Conservation (phyloP, 768 basidiomycete species). For the Mycena vitilis region DNA sequence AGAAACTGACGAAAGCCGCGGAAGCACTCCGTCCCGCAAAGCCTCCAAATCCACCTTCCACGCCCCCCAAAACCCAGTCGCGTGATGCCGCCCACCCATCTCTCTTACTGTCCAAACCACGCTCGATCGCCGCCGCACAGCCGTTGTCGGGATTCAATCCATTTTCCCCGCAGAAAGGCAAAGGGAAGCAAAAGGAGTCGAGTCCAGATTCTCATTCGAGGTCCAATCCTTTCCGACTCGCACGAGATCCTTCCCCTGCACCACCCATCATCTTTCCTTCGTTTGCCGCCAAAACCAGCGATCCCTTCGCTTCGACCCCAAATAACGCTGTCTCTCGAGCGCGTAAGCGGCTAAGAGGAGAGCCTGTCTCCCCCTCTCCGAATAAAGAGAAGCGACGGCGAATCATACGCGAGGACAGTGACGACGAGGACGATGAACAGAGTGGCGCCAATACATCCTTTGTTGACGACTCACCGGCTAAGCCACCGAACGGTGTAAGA, state of each 20-base stretch:
- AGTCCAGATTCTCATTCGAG: constrained; percentile 36
- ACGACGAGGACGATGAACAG: constrained; percentile 47
- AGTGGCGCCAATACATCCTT: constrained; percentile 57
- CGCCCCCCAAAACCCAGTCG: constrained; percentile 48
- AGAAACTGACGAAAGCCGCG: constrained; percentile 70
- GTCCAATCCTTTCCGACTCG: constrained; percentile 57
- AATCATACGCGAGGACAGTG: constrained; percentile 52
- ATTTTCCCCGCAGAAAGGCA: constrained; percentile 82
- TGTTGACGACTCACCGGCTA: constrained; percentile 79
- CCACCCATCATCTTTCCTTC: constrained; percentile 54
- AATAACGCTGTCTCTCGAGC: constrained; percentile 70
- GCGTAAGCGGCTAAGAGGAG: constrained; percentile 84
- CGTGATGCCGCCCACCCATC: constrained; percentile 48
- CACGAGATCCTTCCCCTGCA: constrained; percentile 46
- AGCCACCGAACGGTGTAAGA: constrained; percentile 65
- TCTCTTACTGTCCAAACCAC: constrained; percentile 61
- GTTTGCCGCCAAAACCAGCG: constrained; percentile 36
- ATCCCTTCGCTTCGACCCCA: constrained; percentile 45
- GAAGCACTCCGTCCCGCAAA: constrained; percentile 32
- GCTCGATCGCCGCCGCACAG: constrained; percentile 60
- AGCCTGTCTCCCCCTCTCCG: constrained; percentile 86
- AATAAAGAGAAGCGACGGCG: constrained; percentile 81
- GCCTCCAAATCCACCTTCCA: constrained; percentile 46
- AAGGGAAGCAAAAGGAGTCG: constrained; percentile 54
- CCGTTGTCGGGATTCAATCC: constrained; percentile 75